phyloP scores from a whole-genome alignment of 2,329 filamentous ascomycete species.

The Cordyceps cateniannulata region DNA sequence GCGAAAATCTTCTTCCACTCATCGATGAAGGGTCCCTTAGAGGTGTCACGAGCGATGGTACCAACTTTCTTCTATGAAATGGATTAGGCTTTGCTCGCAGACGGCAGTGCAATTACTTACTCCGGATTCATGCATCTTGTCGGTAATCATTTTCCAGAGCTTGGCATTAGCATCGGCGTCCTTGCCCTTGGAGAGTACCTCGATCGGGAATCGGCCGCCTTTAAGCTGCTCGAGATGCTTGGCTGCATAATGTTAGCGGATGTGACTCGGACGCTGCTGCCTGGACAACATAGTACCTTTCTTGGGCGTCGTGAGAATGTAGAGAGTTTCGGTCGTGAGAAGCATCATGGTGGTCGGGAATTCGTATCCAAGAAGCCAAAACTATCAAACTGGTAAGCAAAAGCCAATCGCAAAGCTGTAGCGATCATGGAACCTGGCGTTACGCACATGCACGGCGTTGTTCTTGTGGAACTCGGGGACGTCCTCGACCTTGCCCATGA shows the following conservation, averaged over 20 bases:
- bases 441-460: constrained; percentile 69
- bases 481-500: constrained; percentile 95
- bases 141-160: constrained; percentile 76
- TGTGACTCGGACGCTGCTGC: constrained; percentile 6
- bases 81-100: constrained; percentile 13
- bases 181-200: constrained; percentile 87
- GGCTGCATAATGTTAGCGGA: constrained; percentile 48
- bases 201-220: constrained; percentile 84
- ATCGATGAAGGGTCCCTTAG: constrained; percentile 82
- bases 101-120: constrained; percentile 45
- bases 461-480: constrained; percentile 86
- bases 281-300: constrained; percentile 61
- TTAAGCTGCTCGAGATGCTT: constrained; percentile 91
- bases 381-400: constrained; percentile 45
- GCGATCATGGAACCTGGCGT: constrained; percentile 1
- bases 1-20: constrained; percentile 87
- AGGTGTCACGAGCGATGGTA: constrained; percentile 74
- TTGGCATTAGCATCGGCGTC: constrained; percentile 88
- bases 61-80: constrained; percentile 74
- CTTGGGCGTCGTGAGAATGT: constrained; percentile 92
- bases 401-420: neutral
- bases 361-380: constrained; percentile 97
- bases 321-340: constrained; percentile 79
- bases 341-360: constrained; percentile 95
- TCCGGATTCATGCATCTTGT: constrained; percentile 80